phyloP scores from a whole-genome alignment of 768 basidiomycete species.

The Leccinum subgranulosum region DNA sequence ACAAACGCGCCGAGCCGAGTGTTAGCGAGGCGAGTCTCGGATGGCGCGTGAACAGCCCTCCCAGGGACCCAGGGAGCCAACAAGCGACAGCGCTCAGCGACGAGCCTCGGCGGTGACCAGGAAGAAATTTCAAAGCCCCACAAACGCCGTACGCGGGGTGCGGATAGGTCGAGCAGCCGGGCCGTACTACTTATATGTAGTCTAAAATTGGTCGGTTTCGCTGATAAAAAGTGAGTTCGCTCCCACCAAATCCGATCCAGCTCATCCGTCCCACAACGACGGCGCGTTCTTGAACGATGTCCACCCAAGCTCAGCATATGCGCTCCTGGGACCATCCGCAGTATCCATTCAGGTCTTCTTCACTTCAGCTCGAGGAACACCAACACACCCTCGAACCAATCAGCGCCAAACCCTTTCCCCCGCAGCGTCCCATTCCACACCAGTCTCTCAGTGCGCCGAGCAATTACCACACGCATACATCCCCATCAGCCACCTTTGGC shows the following conservation, averaged over 20 bases:
- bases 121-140: background rate
- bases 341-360: constrained; percentile 12
- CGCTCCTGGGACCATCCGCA: constrained; percentile 19
- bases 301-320: constrained; percentile 17
- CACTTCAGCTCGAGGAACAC: constrained; percentile 29
- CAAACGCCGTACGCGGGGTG: background rate
- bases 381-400: constrained; percentile 16
- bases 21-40: background rate
- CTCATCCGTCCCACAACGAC: background rate
- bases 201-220: background rate
- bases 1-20: background rate
- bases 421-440: constrained; percentile 9
- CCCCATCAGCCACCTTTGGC: constrained; percentile 10
- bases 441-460: constrained; percentile 2
- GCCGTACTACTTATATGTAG: background rate
- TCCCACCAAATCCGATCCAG: background rate
- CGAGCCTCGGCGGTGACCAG: background rate
- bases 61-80: background rate
- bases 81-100: background rate
- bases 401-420: constrained; percentile 4
- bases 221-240: constrained; percentile 7
- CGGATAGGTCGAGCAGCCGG: constrained; percentile 12
- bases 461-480: constrained; percentile 12
- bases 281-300: constrained; percentile 15
- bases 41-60: background rate